Evolutionary conservation across 148 eudicot genomes (phyloP), one percentile per base, ranked within the genome.

Genomic region (Euryodendron excelsum): DNA sequence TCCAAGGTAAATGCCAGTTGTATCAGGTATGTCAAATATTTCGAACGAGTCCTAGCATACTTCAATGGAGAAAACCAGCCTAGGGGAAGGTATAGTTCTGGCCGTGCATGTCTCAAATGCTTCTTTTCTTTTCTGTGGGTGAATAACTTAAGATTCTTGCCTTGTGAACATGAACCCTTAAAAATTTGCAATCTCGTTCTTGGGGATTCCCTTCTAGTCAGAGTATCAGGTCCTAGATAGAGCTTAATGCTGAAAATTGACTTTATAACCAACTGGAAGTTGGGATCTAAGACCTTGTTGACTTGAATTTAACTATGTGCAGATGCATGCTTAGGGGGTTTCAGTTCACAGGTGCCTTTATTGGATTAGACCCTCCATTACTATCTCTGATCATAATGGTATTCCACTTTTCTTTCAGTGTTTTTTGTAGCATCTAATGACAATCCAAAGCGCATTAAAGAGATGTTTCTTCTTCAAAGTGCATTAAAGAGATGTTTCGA

Each of bases 261-360:
- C 21, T 61, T 20, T 50, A 5, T 50, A 23, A 53, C 30, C 30
- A 62, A 62, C 66, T 20, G 9, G n/a, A 2, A 45, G 11, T 63
- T 79, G 48, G 72, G 45, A 33, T 73, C 23, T 50, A 72, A 50
- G 33, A 36, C 13, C 41, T 28, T 75, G 30, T 59, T 81, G 41
- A 47, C 58, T 73, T 68, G 48, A 27, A 33, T 48, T 69, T 69
- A 48, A 74, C 60, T 44, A 27, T 31, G 1, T 86, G 62, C 89
- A 96, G 99, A 87, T 93, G 98, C 87, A 90, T 96, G 96, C 98
- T 96, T 82, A 90, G 98, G 80, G 99, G 98, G 28, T 90, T 96
- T 82, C 93, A 98, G 75, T 96, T 81, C 90, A 89, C 79, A 82
- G 94, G 76, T 94, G 97, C 85, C 98, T 97, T 69, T 92, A 90